Percentiles rank a stretch among this genome's conserved stretches.
phyloP scores from a whole-genome alignment of 129 eudicot species.

The Glebionis coronaria region DNA sequence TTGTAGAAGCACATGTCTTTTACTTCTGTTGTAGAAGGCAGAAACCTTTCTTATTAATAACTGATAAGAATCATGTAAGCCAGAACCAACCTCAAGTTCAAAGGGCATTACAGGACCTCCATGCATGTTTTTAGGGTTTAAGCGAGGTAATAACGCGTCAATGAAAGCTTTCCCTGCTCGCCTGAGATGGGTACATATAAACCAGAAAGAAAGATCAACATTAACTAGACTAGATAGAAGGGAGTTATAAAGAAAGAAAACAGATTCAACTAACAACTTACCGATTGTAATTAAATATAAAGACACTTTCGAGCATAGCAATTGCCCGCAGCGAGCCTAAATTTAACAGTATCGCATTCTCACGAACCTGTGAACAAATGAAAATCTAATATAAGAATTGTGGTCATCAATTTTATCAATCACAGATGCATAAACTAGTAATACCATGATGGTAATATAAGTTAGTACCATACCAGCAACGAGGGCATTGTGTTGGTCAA shows the following conservation, averaged over 20 bases:
- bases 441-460: not conserved
- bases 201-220: conserved; percentile 7
- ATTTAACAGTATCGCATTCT: conserved; percentile 85
- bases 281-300: conserved; percentile 94
- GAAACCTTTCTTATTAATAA: too few relatives aligned
- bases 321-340: conserved; percentile 92
- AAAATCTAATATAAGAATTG: conserved; percentile 6
- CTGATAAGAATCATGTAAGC: not conserved
- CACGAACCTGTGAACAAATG: conserved; percentile 66
- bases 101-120: conserved; percentile 95
- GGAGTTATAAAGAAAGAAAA: not conserved
- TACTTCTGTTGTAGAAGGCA: too few relatives aligned
- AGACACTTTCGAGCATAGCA: conserved; percentile 90
- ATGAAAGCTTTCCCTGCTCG: conserved; percentile 96
- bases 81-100: conserved; percentile 83
- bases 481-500: conserved; percentile 94
- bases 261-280: conserved; percentile 27
- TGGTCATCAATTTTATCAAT: not conserved
- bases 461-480: conserved; percentile 61
- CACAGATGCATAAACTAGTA: conserved; percentile 14
- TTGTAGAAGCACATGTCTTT: too few relatives aligned
- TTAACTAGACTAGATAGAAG: not conserved
- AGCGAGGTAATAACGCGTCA: conserved; percentile 83
- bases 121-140: conserved; percentile 65
- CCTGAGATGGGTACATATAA: conserved; percentile 40